Percentiles rank a stretch among this genome's conserved stretches.
These are phyloP conservation scores for Exophiala phaeomuriformis DNA, from an alignment of 2,329 filamentous ascomycete species.

Conservation along the genomic window DNA sequence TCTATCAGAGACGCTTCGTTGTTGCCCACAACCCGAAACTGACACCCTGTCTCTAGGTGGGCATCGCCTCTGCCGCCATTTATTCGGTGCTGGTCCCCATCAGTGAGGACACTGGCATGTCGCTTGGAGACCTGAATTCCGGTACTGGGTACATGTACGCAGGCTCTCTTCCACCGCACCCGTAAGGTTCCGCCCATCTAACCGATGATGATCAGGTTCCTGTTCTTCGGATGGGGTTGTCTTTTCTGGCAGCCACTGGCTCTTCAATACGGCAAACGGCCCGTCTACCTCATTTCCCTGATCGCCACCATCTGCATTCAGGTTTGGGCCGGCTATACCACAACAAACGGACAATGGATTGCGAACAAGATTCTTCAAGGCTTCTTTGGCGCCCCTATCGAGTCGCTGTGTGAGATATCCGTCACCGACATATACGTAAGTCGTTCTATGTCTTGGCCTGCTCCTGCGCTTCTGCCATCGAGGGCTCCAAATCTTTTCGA, in stretches of 20 bases:
- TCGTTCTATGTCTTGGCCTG: neutral
- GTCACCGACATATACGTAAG: constrained; percentile 34
- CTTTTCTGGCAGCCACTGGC: constrained; percentile 45
- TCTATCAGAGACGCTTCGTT: constrained; percentile 28
- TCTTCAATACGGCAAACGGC: constrained; percentile 36
- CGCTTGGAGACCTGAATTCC: constrained; percentile 39
- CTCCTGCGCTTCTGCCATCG: too few relatives aligned
- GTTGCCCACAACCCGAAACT: constrained; percentile 29
- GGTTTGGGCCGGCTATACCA: constrained; percentile 39
- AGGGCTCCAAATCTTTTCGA: too few relatives aligned
- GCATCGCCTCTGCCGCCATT: constrained; percentile 30
- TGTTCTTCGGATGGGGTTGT: constrained; percentile 38
- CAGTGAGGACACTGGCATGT: constrained; percentile 38
- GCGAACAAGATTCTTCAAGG: constrained; percentile 43
- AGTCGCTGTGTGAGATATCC: constrained; percentile 43
- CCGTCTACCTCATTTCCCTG: constrained; percentile 26
- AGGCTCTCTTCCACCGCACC: constrained; percentile 31
- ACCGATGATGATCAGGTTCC: constrained; percentile 26
- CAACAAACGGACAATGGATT: constrained; percentile 42
- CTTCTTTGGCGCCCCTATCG: constrained; percentile 43
- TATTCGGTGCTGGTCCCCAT: constrained; percentile 35
- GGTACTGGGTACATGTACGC: constrained; percentile 38
- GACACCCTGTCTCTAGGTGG: constrained; percentile 16
- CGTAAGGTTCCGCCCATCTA: constrained; percentile 41
- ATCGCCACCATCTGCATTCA: constrained; percentile 28